Evolutionary conservation across 768 basidiomycete species (phyloP).

Genomic region (Lentinus tigrinus): DNA sequence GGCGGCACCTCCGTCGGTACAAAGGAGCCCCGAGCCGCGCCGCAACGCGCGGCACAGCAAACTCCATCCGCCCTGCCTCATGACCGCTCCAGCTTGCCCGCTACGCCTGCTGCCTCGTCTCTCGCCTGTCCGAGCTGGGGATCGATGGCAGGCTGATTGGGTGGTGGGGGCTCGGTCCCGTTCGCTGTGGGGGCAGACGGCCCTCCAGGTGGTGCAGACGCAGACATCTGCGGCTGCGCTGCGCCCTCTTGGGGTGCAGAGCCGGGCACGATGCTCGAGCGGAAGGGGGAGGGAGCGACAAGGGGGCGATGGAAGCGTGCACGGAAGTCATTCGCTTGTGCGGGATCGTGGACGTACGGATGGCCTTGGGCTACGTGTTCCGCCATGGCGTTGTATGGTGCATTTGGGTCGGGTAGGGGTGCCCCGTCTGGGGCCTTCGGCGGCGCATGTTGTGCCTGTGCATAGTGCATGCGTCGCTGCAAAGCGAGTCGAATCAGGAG

Average conservation of each 20-base stretch:
- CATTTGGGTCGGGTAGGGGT: conserved; percentile 20
- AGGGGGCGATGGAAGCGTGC: conserved; percentile 65
- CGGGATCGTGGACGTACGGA: conserved; percentile 32
- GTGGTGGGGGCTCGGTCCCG: conserved; percentile 1
- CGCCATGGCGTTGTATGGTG: conserved; percentile 20
- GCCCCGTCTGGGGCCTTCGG: conserved; percentile 30
- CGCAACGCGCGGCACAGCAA: too few species aligned
- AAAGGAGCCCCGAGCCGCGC: too few species aligned
- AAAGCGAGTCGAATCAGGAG: conserved; percentile 2
- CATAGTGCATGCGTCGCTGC: conserved; percentile 50
- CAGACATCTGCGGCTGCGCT: conserved; percentile 2
- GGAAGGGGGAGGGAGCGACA: conserved; percentile 60
- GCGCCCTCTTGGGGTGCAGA: conserved; percentile 17
- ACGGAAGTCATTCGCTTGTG: conserved; percentile 53
- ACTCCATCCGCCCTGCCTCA: not conserved
- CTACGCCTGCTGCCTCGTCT: conserved; percentile 34
- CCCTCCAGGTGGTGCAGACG: conserved; percentile 13
- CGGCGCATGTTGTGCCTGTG: conserved; percentile 36
- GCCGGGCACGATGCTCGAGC: conserved; percentile 25
- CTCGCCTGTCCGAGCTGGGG: conserved; percentile 34
- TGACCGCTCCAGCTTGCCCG: conserved; percentile 29
- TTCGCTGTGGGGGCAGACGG: conserved; percentile 4
- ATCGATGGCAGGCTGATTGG: conserved; percentile 25
- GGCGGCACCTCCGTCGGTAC: too few species aligned
- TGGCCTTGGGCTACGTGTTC: conserved; percentile 23